Evolutionary conservation across 192 early-diverging fungal genomes (phyloP), one percentile per base, ranked within the genome.

Genomic region (Dissophora globulifera): DNA sequence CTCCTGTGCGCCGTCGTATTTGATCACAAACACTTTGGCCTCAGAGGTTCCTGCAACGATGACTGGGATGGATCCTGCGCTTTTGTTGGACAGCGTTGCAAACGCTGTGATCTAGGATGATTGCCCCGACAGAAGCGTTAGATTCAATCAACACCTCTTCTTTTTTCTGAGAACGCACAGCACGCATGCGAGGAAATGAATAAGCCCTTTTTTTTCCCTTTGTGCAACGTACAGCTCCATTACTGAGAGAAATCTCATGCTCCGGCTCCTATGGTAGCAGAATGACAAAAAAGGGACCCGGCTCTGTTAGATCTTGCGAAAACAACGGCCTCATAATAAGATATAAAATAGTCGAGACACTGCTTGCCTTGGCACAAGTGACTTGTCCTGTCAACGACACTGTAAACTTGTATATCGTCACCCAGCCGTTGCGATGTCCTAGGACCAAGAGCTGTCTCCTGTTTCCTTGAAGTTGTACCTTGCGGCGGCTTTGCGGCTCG

Each of bases 31-130:
- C 26, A 58, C 72, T 33, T 67, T 66, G 31, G 63, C 72, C 27
- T 67, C 72, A 9, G 63, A 66, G 26, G 63, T 76, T 50, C 72
- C 72, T 56, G 72, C 72, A 0, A 76, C 58, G 4, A 76, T 60
- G 2, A 76, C 72, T 4, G 72, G 64, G 15, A 49, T 60, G 0
- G 58, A 45, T 56, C 51, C 58, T 33, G 72, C 32, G 26, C 27
- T 56, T 29, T 76, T 60, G 45, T 43, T 76, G 20, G 72, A 67
- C 15, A 76, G 42, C 3, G 72, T 67, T 0, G 63, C 72, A 23
- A 76, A 48, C n/a, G 63, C 66, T 13, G 64, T 76, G 20, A 76
- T 51, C 72, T 76, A 67, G 13, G 35, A 2, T 38, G 19, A 26
- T 49, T 11, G 16, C 22, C 9, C 27, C 5, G n/a, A 3, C 22